Evolutionary conservation across 169 alveolate species (phyloP).

Genomic region (Plasmodium chabaudi): DNA sequence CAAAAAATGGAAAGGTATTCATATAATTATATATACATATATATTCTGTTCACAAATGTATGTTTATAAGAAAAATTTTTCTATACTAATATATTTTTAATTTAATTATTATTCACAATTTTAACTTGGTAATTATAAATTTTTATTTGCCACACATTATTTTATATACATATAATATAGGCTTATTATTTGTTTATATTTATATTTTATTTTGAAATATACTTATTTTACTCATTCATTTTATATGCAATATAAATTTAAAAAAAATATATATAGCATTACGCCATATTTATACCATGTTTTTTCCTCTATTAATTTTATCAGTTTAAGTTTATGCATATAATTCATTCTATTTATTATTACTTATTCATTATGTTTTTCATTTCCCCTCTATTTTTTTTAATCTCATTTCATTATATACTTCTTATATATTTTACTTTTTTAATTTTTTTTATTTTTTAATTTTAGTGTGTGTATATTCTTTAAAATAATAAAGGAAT

Average conservation of each 20-base stretch:
- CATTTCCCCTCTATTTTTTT: no score
- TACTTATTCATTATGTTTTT: no score
- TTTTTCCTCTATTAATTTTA: no score
- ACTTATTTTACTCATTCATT: no score
- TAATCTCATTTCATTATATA: no score
- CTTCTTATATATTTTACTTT: neutral
- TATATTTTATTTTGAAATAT: no score
- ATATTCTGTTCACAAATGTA: neutral
- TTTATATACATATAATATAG: neutral
- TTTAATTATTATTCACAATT: neutral
- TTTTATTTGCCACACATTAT: neutral
- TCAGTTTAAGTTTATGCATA: no score
- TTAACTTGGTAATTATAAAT: neutral
- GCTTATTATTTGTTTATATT: no score
- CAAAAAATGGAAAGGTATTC: neutral
- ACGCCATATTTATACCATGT: no score
- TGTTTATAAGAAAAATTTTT: neutral
- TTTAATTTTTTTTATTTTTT: neutral
- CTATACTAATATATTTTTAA: neutral
- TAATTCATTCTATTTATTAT: no score
- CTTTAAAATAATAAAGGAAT: neutral
- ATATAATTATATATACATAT: constrained; percentile 13
- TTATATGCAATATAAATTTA: no score
- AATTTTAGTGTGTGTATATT: neutral
- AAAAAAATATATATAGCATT: no score